Base-by-base conservation (phyloP, 139 green algal genomes). In the Volvox reticuliferus region DNA sequence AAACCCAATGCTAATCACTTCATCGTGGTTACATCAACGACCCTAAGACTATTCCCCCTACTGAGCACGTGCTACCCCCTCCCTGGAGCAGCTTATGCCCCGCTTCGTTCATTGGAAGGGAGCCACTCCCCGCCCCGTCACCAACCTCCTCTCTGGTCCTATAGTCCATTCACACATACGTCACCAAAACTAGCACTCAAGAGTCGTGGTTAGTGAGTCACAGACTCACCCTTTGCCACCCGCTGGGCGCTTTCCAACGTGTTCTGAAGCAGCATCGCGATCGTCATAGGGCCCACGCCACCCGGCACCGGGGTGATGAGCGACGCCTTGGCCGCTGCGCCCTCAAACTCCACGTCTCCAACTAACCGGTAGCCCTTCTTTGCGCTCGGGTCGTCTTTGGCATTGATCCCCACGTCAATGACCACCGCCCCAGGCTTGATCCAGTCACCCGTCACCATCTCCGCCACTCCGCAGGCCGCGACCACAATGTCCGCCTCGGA, bases 281-380 rank as follows among this genome's bases (percentile, higher is more conserved):
- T 96, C 30, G 98, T 99, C 98, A 99, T 99, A 19, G 98, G 98
- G 1, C 98, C 98, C 28, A 99, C 97, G n/a, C 98, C 98, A 21
- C 98, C 98, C 6, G 98, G 98, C 67, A 99, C 98, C 17, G 98
- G 98, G 0, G 98, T 99, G 87, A 99, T 98, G 16, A 94, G 92
- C 0, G 93, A 93, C 6, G 98, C 98, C 32, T 94, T 88, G 28
- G 94, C 79, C 1, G 86, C 81, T 1, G 95, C 97, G 32, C 89
- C 93, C 24, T 93, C 89, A 75, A 97, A 99, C 30, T 91, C 93
- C 35, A 98, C 96, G 88, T 99, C 97, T 12, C 98, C 98, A 36
- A 99, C 98, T 18, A 99, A 92, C 82, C 95, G 86, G 94, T 99
- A 98, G 28, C 95, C 94, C 79, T 92, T 90, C 93, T 96, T 96